A percentile compares a stretch with the other conserved stretches of the same genome.
These are phyloP conservation scores for Fusarium denticulatum DNA, from an alignment of 2,329 filamentous ascomycete genomes.

Conservation along the genomic window DNA sequence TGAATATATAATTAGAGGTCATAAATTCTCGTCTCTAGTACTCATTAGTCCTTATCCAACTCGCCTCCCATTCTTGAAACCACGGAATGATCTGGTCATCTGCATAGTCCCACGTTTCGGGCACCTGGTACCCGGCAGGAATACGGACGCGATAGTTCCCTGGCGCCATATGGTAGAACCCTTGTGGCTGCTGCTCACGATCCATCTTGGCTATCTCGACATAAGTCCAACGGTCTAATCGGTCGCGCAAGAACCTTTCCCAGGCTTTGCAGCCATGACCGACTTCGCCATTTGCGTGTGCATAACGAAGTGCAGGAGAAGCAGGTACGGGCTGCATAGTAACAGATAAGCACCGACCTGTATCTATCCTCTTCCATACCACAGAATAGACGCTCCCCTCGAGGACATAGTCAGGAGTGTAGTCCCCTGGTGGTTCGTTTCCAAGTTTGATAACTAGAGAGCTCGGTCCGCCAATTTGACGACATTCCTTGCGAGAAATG, in stretches of 20 bases:
- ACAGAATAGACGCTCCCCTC: not conserved
- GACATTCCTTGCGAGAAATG: not conserved
- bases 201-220: not conserved
- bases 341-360: not conserved
- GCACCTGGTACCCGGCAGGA: not conserved
- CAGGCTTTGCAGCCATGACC: not conserved
- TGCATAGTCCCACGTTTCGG: not conserved
- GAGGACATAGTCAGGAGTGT: not conserved
- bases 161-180: not conserved
- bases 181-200: not conserved
- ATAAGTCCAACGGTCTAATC: not conserved
- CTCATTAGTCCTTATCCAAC: rapidly evolving
- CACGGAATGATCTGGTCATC: not conserved
- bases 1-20: too few species aligned
- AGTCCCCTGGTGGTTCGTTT: not conserved
- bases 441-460: not conserved
- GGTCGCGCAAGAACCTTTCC: not conserved
- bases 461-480: not conserved
- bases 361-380: not conserved
- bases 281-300: not conserved
- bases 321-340: not conserved
- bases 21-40: not conserved
- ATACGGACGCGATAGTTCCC: not conserved
- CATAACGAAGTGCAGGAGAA: not conserved
- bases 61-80: not conserved